Base-by-base conservation (phyloP, 768 basidiomycete species). In the Lactarius indigo region DNA sequence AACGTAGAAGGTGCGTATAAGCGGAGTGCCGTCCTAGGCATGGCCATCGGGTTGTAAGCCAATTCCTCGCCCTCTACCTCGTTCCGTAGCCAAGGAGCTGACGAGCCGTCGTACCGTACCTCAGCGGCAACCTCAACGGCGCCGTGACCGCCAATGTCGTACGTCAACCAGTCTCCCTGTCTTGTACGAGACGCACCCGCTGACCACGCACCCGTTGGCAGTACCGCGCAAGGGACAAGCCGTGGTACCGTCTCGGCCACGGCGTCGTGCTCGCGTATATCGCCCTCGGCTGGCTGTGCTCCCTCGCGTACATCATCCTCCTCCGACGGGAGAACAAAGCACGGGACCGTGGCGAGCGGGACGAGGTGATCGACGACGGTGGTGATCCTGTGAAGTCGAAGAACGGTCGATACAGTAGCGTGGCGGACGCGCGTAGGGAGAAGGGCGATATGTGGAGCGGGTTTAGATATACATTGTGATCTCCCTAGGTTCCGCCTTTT, bases 1-100 rank as follows among this genome's bases (percentile, higher is more conserved):
- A 91, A 90, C 65, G 81, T 86, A 47, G 90, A 91, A 73, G 89
- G 90, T 0, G 81, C 87, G 3, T 91, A 89, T 73, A 91, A 91
- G 74, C 85, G 90, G 10, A 84, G 85, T 58, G 85, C 87, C 13
- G 85, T 85, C 2, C 79, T 91, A 4, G 89, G 84, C 2, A 85
- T 90, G 82, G 85, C 87, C 3, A 88, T 90, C 66, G 87, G 88
- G 54, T 84, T 76, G 74, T 77, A 47, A 65, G 73, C 61, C n/a
- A 12, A 3, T 55, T 35, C n/a, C 0, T 31, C 20, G 26, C 50
- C 39, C 42, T 2, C 28, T 57, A 31, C 28, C 17, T 13, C 17
- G n/a, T 18, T 41, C 17, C 41, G 41, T 15, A 41, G 17, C 41
- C 41, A 52, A 31, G 26, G 44, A 31, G 23, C 23, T 63, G 47